These are phyloP conservation scores for Elsinoe arachidis DNA, from an alignment of 2,329 filamentous ascomycete genomes.

Conservation along the genomic window DNA sequence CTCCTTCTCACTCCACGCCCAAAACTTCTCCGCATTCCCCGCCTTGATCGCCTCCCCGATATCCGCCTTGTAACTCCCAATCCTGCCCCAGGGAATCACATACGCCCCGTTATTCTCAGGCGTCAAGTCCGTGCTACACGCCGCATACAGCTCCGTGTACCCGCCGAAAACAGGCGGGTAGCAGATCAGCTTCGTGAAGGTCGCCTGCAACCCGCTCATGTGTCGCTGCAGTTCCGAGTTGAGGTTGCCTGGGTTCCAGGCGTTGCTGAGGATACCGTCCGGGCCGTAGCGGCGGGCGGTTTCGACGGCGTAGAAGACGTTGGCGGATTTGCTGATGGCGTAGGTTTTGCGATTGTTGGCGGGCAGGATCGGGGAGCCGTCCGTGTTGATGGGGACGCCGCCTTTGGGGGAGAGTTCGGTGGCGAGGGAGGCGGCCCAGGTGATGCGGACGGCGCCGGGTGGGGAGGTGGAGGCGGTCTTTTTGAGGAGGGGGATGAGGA, in stretches of 20 bases:
- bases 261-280: slow-evolving; percentile 21
- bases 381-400: slow-evolving; percentile 19
- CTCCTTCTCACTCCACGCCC: slow-evolving; percentile 35
- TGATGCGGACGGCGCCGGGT: slow-evolving; percentile 23
- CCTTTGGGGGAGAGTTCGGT: slow-evolving; percentile 18
- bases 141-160: slow-evolving; percentile 28
- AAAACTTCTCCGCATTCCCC: slow-evolving; percentile 29
- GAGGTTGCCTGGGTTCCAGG: slow-evolving; percentile 28
- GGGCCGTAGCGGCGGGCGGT: slow-evolving; percentile 17
- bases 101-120: slow-evolving; percentile 23
- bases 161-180: slow-evolving; percentile 23
- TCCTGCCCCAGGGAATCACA: slow-evolving; percentile 21
- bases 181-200: slow-evolving; percentile 15
- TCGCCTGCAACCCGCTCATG: slow-evolving; percentile 4
- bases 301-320: slow-evolving; percentile 22
- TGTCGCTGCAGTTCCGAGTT: slow-evolving; percentile 24
- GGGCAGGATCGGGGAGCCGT: slow-evolving; percentile 16
- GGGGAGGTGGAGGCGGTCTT: slow-evolving; percentile 20
- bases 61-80: slow-evolving; percentile 23
- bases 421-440: slow-evolving; percentile 24
- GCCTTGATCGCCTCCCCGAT: slow-evolving; percentile 24
- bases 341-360: slow-evolving; percentile 20
- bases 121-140: slow-evolving; percentile 21
- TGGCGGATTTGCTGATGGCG: slow-evolving; percentile 23
- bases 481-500: slow-evolving; percentile 24